Base-by-base conservation (phyloP, 805 yeast species). In the Wickerhamiella parazyma region DNA sequence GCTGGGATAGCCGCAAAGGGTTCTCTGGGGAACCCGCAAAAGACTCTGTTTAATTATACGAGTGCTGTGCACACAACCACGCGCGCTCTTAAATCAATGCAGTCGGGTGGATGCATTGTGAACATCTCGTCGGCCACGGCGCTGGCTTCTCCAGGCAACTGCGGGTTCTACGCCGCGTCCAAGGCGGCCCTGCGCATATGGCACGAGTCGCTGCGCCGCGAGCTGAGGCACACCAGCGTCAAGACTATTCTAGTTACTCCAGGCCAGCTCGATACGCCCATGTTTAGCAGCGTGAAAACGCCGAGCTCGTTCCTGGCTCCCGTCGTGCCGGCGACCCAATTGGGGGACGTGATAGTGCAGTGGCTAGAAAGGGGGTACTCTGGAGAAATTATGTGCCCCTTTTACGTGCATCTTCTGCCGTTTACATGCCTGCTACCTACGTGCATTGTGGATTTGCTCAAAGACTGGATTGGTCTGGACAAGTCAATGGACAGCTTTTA, bases 61-160 rank as follows among this genome's bases (percentile, higher is more conserved):
- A 28, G 31, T n/a, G 31, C 31, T 8, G 31, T 28, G 14, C 31
- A 28, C 16, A n/a, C 31, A 3, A 28, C 16, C 16, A 28, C 12
- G 3, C n/a, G 10, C 6, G 31, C 31, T 7, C 31, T 28, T n/a
- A n/a, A 28, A n/a, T 12, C 31, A 11, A 28, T 28, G 31, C 42
- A 64, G 44, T 60, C 80, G n/a, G n/a, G n/a, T 41, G 89, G 91
- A 0, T 80, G 76, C 56, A 70, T 84, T 14, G 72, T 83, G 16
- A 81, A 84, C 3, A 65, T 84, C 31, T 80, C 85, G 0, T 81
- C 93, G 0, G 78, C 79, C 0, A 63, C 84, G 38, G 93, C 93
- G 0, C 72, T 78, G 46, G 71, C 80, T 67, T 70, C 86, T 0
- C 94, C 94, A 0, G 85, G 91, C 9, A 62, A 76, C 21, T 48